Conservation (phyloP, 192 early-diverging fungal genomes). For the Coemansia sp. region DNA sequence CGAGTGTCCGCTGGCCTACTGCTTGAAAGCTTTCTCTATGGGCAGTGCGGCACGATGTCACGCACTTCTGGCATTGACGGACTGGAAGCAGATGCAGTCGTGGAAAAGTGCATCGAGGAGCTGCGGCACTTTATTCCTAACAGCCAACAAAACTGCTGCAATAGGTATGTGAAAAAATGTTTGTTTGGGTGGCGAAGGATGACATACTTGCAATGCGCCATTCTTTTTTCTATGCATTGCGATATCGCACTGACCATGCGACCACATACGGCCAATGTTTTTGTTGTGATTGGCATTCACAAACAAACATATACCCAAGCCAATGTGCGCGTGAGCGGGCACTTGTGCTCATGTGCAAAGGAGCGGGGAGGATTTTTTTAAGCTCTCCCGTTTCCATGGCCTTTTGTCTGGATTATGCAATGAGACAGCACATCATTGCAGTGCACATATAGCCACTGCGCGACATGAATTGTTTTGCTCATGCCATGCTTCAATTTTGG, state of each 20-base stretch:
- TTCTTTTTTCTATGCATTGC: slow-evolving; percentile 5
- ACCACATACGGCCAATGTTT: neutral
- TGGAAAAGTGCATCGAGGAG: slow-evolving; percentile 16
- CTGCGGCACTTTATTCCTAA: slow-evolving; percentile 17
- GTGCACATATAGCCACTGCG: slow-evolving; percentile 6
- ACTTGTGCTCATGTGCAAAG: neutral
- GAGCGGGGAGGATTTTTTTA: neutral
- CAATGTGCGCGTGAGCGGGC: neutral
- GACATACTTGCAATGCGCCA: neutral
- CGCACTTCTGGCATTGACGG: neutral
- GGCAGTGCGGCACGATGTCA: neutral
- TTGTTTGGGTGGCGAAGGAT: slow-evolving; percentile 5
- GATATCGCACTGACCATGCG: slow-evolving; percentile 4
- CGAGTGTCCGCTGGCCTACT: slow-evolving; percentile 73
- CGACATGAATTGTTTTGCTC: slow-evolving; percentile 7
- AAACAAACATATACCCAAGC: neutral
- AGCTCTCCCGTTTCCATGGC: neutral
- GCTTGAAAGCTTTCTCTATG: slow-evolving; percentile 53
- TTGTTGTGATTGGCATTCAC: neutral
- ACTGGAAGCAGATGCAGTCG: neutral
- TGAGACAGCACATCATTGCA: neutral
- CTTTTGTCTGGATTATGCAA: slow-evolving; percentile 8
- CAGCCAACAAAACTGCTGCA: neutral
- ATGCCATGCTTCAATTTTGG: neutral
- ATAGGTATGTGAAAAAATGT: neutral